Conservation (phyloP, 2,329 filamentous ascomycete species). For the Aspergillus neotritici region DNA sequence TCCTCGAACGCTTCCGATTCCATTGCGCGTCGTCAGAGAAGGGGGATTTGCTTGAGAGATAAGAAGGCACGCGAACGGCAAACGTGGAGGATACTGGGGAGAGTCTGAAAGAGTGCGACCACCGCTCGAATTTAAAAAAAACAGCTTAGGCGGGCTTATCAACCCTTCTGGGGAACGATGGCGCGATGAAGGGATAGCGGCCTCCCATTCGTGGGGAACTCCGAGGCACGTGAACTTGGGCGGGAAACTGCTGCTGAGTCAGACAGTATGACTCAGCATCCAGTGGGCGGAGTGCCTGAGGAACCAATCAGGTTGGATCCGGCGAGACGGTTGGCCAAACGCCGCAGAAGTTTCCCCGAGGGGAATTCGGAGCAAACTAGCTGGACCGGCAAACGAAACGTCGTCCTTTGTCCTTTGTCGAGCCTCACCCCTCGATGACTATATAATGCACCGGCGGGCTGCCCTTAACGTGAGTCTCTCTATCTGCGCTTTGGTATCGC, state of each 20-base stretch:
- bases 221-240: slow-evolving; percentile 28
- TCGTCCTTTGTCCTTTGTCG: too few relatives aligned
- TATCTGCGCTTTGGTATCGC: neutral
- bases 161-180: slow-evolving; percentile 10
- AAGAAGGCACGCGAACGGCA: neutral
- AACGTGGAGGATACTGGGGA: neutral
- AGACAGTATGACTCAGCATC: too few relatives aligned
- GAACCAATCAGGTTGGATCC: too few relatives aligned
- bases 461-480: slow-evolving; percentile 25
- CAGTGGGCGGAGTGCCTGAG: too few relatives aligned
- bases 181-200: slow-evolving; percentile 12
- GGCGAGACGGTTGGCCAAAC: slow-evolving; percentile 1
- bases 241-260: slow-evolving; percentile 13
- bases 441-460: slow-evolving; percentile 33
- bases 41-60: neutral
- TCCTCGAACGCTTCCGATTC: slow-evolving; percentile 34
- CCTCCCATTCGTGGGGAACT: slow-evolving; percentile 28
- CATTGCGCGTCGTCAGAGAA: slow-evolving; percentile 14
- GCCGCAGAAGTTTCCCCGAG: too few relatives aligned
- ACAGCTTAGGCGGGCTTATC: slow-evolving; percentile 8
- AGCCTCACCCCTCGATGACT: slow-evolving; percentile 1
- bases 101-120: neutral
- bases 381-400: too few relatives aligned
- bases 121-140: neutral
- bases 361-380: neutral